Evolutionary conservation across 208 protist genomes (phyloP).

Genomic region (Leptomonas pyrrhocoris): DNA sequence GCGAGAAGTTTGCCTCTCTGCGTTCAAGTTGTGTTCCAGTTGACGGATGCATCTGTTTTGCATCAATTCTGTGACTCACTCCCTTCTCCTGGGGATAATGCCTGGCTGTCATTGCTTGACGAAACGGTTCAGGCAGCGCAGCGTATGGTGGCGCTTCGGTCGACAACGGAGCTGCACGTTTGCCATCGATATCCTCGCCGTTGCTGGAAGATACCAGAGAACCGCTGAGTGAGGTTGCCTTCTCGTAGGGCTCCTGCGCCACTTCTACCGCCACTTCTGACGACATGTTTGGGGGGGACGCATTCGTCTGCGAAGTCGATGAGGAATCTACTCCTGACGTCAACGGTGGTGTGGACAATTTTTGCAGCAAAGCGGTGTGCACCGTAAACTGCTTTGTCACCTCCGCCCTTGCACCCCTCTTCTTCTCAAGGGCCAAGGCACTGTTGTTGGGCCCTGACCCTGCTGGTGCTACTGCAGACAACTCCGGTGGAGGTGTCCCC

Average conservation of each 20-base stretch:
- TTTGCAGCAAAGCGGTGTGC: slow-evolving; percentile 5
- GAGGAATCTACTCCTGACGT: background rate
- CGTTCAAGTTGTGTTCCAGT: no score
- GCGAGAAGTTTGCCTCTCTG: no score
- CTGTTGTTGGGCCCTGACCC: no score
- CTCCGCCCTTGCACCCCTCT: background rate
- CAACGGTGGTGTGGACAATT: background rate
- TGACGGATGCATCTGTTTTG: no score
- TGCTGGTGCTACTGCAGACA: background rate
- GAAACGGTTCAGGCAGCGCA: background rate
- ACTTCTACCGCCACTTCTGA: no score
- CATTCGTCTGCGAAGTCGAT: background rate
- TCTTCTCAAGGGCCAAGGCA: background rate
- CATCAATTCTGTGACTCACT: background rate
- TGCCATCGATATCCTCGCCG: no score
- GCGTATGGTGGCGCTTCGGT: background rate
- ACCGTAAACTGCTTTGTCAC: background rate
- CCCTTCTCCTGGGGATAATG: background rate
- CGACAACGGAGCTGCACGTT: no score
- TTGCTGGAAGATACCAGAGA: no score
- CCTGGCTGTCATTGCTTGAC: background rate
- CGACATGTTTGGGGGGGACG: no score
- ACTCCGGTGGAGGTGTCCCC: background rate
- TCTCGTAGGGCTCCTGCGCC: no score
- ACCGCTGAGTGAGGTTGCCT: no score